Base-by-base conservation (phyloP, 2,329 filamentous ascomycete genomes). In the Pseudogymnoascus destructans region DNA sequence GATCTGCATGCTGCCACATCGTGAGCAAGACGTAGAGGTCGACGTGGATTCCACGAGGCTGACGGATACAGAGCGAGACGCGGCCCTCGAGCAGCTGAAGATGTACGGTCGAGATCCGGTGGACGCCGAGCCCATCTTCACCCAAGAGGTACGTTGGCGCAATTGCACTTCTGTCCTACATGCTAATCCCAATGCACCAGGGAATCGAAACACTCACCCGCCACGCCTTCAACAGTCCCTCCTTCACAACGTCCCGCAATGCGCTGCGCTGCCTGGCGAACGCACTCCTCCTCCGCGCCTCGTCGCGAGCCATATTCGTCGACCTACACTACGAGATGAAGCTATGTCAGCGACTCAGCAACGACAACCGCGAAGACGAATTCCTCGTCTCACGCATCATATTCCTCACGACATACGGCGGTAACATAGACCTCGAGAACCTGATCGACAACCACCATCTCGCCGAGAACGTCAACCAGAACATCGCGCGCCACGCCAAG, bases 241-340 rank as follows among this genome's bases (percentile, higher is more conserved):
- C 80, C 2, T 73, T 74, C 27, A 77, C 78, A 7, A 82, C 85
- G 1, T 86, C 86, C 2, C 82, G 84, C 59, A 87, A 90, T 67
- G 91, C 84, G 1, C 74, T 95, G 36, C 81, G 89, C 65, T 91
- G 89, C 64, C 72, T 97, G 54, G 91, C 89, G 65, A 97, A 97
- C 71, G 84, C 89, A 7, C 74, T 96, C 66, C 75, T 95, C 0
- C 77, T 95, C 15, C 77, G 83, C 61, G 74, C 80, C 8, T 75
- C 79, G 38, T 84, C 85, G 40, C 80, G 88, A 56, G 85, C 92
- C 68, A 77, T 80, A 46, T 84, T 93, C 57, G 83, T 89, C 11
- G 81, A 90, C 65, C 73, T 88, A 19, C 85, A 80, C 7, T 85
- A 81, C 66, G 80, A 81, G 38, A 73, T 77, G 13, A 86, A 84